phyloP scores from a whole-genome alignment of 371 early-diverging fungal species.

The Mortierella polycephala region DNA sequence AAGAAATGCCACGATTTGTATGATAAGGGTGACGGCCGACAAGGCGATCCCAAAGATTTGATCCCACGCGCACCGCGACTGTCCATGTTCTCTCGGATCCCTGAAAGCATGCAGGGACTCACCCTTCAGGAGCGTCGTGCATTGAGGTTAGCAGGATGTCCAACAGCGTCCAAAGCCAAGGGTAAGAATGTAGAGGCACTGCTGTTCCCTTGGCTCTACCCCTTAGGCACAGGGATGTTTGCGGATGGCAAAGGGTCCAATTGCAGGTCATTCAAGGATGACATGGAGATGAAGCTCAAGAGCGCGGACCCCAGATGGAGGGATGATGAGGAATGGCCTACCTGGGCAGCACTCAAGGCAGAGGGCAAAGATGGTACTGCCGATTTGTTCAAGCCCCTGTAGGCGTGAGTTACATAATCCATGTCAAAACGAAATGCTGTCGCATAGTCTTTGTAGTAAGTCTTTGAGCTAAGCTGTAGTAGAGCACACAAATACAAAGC shows the following conservation, averaged over 20 bases:
- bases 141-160: conserved; percentile 27
- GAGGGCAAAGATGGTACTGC: conserved; percentile 45
- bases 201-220: conserved; percentile 44
- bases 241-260: conserved; percentile 42
- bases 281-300: conserved; percentile 49
- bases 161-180: conserved; percentile 41
- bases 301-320: conserved; percentile 42
- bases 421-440: too few species aligned
- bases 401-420: not conserved
- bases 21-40: conserved; percentile 31
- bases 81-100: conserved; percentile 48
- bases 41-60: conserved; percentile 38
- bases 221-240: conserved; percentile 34
- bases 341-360: conserved; percentile 36
- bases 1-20: conserved; percentile 35
- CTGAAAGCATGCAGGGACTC: conserved; percentile 30
- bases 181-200: conserved; percentile 37
- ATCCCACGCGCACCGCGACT: conserved; percentile 39
- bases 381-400: conserved; percentile 33
- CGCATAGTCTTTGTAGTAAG: too few species aligned
- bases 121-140: conserved; percentile 28
- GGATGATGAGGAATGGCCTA: conserved; percentile 45
- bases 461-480: too few species aligned
- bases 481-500: too few species aligned
- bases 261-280: conserved; percentile 33